These are phyloP conservation scores for Debaryomyces castellii DNA, from an alignment of 805 yeast species.

Conservation along the genomic window DNA sequence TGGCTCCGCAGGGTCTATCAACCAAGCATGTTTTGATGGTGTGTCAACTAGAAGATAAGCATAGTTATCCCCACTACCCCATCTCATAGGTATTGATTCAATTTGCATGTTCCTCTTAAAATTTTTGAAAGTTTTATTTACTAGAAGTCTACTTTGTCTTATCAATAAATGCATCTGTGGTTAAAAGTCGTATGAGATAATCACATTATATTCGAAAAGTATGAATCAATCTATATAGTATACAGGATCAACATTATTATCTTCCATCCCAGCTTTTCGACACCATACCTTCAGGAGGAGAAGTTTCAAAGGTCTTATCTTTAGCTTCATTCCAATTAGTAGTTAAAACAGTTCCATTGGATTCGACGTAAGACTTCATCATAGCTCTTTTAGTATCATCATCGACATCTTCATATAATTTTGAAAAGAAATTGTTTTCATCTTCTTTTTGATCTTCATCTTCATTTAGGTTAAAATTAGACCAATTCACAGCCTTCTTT, in stretches of 20 bases:
- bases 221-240: neutral
- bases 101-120: conserved; percentile 69
- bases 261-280: conserved; percentile 48
- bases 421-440: conserved; percentile 66
- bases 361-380: conserved; percentile 94
- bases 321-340: conserved; percentile 92
- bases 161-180: neutral
- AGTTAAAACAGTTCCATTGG: conserved; percentile 89
- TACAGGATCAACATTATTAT: neutral
- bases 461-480: conserved; percentile 44
- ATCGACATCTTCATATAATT: conserved; percentile 74
- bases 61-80: conserved; percentile 93
- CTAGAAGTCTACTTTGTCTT: neutral
- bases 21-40: conserved; percentile 64
- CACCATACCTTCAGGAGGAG: conserved; percentile 76
- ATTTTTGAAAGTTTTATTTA: neutral
- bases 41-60: conserved; percentile 76
- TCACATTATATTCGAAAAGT: neutral
- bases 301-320: conserved; percentile 57
- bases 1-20: conserved; percentile 93
- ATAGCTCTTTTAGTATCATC: conserved; percentile 89
- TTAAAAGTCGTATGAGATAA: neutral
- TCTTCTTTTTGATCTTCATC: conserved; percentile 47
- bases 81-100: conserved; percentile 83
- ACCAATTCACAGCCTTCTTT: conserved; percentile 68